These are phyloP conservation scores for Periconia sp. DNA, from an alignment of 2,329 filamentous ascomycete genomes.

Conservation along the genomic window DNA sequence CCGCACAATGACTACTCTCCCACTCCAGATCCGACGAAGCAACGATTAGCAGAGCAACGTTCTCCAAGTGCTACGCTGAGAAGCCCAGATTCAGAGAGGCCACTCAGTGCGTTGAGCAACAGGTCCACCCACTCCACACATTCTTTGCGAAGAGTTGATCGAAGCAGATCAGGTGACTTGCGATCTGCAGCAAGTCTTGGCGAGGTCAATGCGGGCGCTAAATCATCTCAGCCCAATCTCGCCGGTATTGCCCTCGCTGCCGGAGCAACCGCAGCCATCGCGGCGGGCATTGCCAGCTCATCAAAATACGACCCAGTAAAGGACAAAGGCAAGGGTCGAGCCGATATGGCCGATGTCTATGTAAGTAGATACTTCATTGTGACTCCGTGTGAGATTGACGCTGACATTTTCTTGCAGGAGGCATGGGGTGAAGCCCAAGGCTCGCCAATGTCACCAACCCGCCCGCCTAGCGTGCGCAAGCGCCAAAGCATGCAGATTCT, in stretches of 20 bases:
- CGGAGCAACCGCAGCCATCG: conserved; percentile 41
- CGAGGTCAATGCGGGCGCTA: conserved; percentile 47
- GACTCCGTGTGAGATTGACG: conserved; percentile 11
- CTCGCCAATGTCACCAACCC: conserved; percentile 88
- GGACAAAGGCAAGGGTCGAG: conserved; percentile 83
- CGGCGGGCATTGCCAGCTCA: conserved; percentile 52
- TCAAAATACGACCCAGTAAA: conserved; percentile 72
- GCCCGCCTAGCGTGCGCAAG: conserved; percentile 93
- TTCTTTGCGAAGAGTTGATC: conserved; percentile 69
- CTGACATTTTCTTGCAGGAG: conserved; percentile 64
- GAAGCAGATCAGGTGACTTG: conserved; percentile 74
- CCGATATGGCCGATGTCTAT: conserved; percentile 86
- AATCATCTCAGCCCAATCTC: conserved; percentile 32
- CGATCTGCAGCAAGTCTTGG: conserved; percentile 66
- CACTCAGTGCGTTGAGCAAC: conserved; percentile 63
- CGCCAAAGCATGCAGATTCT: conserved; percentile 95
- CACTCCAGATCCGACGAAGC: conserved; percentile 36
- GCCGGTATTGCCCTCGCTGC: conserved; percentile 35
- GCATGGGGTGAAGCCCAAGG: conserved; percentile 88
- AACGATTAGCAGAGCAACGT: conserved; percentile 36
- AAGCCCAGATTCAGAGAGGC: conserved; percentile 53
- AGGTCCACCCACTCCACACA: conserved; percentile 59
- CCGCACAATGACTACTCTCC: conserved; percentile 38
- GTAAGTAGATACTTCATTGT: conserved; percentile 61
- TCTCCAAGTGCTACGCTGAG: conserved; percentile 45